Conservation (phyloP, 1,284 basidiomycete genomes). For the Naganishia albida region DNA sequence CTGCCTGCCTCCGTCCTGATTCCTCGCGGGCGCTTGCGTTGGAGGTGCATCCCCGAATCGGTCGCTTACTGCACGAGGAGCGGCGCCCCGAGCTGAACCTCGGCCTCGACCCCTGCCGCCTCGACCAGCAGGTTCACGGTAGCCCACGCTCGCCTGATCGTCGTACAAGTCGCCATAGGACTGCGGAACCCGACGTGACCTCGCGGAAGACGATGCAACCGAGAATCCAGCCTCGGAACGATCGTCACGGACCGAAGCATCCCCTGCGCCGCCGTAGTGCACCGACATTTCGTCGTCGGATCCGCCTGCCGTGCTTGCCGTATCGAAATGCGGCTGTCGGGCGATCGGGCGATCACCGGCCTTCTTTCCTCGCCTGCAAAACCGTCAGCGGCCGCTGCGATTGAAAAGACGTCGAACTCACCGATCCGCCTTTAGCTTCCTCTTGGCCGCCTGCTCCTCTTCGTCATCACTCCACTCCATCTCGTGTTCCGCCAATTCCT, state of each 20-base stretch:
- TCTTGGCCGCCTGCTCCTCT: slow-evolving; percentile 57
- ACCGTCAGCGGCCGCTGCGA: slow-evolving; percentile 23
- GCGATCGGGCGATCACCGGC: slow-evolving; percentile 14
- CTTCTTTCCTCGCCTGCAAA: slow-evolving; percentile 20
- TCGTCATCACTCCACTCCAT: slow-evolving; percentile 62
- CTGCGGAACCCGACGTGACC: slow-evolving; percentile 9
- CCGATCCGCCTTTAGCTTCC: slow-evolving; percentile 44
- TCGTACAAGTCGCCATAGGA: slow-evolving; percentile 35
- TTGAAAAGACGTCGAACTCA: neutral
- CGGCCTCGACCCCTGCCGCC: slow-evolving; percentile 32
- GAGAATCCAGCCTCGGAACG: slow-evolving; percentile 38
- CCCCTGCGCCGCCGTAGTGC: slow-evolving; percentile 14
- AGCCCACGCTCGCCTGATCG: slow-evolving; percentile 35
- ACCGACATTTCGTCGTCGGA: slow-evolving; percentile 25
- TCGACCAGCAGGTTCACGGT: slow-evolving; percentile 29
- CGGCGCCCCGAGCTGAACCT: slow-evolving; percentile 34
- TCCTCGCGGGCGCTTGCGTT: slow-evolving; percentile 22
- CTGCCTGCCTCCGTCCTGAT: slow-evolving; percentile 33
- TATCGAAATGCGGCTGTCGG: slow-evolving; percentile 23
- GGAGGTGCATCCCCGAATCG: slow-evolving; percentile 27
- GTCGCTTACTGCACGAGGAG: slow-evolving; percentile 26
- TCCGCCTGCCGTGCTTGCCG: slow-evolving; percentile 11
- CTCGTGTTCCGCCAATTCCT: slow-evolving; percentile 60
- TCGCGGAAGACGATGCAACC: slow-evolving; percentile 16
- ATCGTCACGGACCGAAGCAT: slow-evolving; percentile 14